Evolutionary conservation across 2,329 filamentous ascomycete genomes (phyloP).

Genomic region (Pochonia chlamydosporia): DNA sequence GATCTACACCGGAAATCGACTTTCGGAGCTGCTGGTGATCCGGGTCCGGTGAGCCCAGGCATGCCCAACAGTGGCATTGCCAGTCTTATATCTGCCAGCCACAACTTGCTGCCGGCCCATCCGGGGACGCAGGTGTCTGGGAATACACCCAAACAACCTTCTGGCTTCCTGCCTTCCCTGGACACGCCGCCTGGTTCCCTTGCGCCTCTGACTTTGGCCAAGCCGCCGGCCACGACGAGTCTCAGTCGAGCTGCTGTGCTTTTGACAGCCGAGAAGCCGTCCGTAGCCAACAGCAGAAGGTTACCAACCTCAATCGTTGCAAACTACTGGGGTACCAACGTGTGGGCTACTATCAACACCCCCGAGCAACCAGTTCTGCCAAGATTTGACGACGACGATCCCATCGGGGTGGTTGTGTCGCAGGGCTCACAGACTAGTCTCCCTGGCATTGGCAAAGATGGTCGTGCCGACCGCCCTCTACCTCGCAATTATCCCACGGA

Average conservation of each 20-base stretch:
- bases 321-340: constrained; percentile 87
- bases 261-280: constrained; percentile 69
- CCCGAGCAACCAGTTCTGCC: constrained; percentile 24
- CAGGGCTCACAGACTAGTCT: constrained; percentile 21
- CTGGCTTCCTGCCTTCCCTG: constrained; percentile 29
- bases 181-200: constrained; percentile 56
- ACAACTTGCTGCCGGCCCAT: constrained; percentile 66
- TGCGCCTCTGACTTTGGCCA: constrained; percentile 76
- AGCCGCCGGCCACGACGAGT: constrained; percentile 75
- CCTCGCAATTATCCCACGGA: constrained; percentile 75
- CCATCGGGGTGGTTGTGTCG: constrained; percentile 34
- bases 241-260: constrained; percentile 82
- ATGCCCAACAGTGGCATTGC: constrained; percentile 63
- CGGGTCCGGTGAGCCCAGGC: constrained; percentile 31
- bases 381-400: constrained; percentile 31
- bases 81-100: constrained; percentile 78
- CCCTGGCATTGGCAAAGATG: constrained; percentile 20
- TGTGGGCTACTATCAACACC: constrained; percentile 51
- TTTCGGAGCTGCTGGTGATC: constrained; percentile 41
- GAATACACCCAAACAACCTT: constrained; percentile 20
- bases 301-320: constrained; percentile 84
- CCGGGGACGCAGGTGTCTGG: constrained; percentile 24
- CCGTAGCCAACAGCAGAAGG: constrained; percentile 60
- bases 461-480: constrained; percentile 47
- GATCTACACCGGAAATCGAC: constrained; percentile 80